phyloP scores from a whole-genome alignment of 768 basidiomycete genomes.

The Amanita rimosa region DNA sequence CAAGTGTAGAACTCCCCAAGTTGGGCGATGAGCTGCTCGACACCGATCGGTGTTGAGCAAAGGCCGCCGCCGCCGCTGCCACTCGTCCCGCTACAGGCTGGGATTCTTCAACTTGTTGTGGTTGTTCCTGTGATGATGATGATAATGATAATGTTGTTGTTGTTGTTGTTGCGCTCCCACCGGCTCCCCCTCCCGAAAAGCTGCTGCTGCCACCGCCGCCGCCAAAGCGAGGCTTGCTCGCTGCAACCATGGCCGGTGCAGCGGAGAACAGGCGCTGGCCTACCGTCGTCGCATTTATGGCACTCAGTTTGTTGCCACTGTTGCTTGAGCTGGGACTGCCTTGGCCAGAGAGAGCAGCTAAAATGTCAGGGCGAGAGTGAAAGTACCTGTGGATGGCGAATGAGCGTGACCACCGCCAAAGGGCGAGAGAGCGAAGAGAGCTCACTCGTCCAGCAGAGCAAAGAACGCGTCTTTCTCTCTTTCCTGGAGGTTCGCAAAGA shows the following conservation, averaged over 20 bases:
- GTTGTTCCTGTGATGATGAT: too few species aligned
- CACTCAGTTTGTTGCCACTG: slow-evolving; percentile 5
- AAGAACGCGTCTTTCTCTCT: slow-evolving; percentile 80
- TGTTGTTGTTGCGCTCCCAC: too few species aligned
- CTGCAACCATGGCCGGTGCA: slow-evolving; percentile 24
- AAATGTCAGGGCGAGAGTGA: slow-evolving; percentile 56
- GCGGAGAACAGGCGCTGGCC: slow-evolving; percentile 29
- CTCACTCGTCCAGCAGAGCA: slow-evolving; percentile 69
- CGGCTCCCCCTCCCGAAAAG: background rate
- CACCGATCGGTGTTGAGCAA: slow-evolving; percentile 15
- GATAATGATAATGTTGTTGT: too few species aligned
- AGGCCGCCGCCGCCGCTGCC: slow-evolving; percentile 3
- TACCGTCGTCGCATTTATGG: slow-evolving; percentile 18
- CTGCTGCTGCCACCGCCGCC: background rate
- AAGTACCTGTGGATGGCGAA: slow-evolving; percentile 45
- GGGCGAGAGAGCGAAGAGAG: slow-evolving; percentile 10
- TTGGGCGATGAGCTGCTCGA: background rate
- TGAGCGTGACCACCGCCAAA: background rate
- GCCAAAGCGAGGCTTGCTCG: slow-evolving; percentile 1
- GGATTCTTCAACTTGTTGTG: background rate
- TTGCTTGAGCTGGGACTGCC: slow-evolving; percentile 4
- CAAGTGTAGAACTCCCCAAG: background rate
- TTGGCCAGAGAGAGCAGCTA: slow-evolving; percentile 20
- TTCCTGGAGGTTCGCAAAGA: slow-evolving; percentile 53
- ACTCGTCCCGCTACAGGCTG: slow-evolving; percentile 1